These are phyloP conservation scores for Colletotrichum sp. DNA, from an alignment of 2,329 filamentous ascomycete genomes.

Conservation along the genomic window DNA sequence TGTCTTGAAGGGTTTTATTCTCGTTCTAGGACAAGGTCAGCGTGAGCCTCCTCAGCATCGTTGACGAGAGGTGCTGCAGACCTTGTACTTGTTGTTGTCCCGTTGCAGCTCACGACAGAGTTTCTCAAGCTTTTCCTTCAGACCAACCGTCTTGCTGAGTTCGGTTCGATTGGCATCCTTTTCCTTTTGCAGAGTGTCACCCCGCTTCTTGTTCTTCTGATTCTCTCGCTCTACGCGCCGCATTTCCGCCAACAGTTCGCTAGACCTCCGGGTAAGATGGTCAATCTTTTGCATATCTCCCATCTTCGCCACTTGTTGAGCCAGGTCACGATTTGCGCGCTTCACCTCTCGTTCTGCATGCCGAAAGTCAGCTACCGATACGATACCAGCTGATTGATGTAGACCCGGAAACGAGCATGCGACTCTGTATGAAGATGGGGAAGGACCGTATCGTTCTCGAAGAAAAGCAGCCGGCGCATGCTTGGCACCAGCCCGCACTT, in stretches of 20 bases:
- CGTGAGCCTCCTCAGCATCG: neutral
- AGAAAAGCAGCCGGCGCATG: neutral
- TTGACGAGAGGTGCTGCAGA: slow-evolving; percentile 41
- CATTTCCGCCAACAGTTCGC: slow-evolving; percentile 91
- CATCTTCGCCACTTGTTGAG: slow-evolving; percentile 88
- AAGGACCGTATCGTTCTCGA: neutral
- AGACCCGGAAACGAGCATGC: neutral
- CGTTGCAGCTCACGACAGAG: slow-evolving; percentile 91
- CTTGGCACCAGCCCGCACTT: neutral
- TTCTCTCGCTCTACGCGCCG: slow-evolving; percentile 94
- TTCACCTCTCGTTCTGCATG: slow-evolving; percentile 86
- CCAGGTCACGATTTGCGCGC: slow-evolving; percentile 89
- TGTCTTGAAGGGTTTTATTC: slow-evolving; percentile 88
- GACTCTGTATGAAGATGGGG: neutral
- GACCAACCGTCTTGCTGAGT: slow-evolving; percentile 83
- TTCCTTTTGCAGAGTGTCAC: slow-evolving; percentile 94
- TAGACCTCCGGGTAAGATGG: slow-evolving; percentile 86
- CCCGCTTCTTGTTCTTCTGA: slow-evolving; percentile 93
- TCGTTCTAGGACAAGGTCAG: slow-evolving; percentile 66
- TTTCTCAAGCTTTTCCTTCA: slow-evolving; percentile 98
- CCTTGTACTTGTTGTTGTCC: slow-evolving; percentile 98
- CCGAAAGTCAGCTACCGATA: slow-evolving; percentile 30
- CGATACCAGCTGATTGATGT: neutral
- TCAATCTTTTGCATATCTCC: slow-evolving; percentile 92
- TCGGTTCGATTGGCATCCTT: slow-evolving; percentile 90